A percentile compares a stretch with the other conserved stretches of the same genome.
These are phyloP conservation scores for Arthrobotrys iridis DNA, from an alignment of 2,329 filamentous ascomycete genomes.

Conservation along the genomic window DNA sequence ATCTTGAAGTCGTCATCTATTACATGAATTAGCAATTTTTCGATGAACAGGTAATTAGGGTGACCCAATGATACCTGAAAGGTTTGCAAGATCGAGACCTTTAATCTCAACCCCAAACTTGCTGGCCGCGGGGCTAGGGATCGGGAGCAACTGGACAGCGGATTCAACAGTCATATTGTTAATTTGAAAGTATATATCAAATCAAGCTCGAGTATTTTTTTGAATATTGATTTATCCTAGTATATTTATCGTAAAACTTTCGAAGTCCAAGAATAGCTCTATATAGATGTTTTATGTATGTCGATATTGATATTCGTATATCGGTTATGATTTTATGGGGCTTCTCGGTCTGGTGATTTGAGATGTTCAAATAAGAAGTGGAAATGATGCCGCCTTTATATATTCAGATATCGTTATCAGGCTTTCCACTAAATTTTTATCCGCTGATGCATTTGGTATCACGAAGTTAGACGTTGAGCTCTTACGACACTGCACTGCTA, in stretches of 20 bases:
- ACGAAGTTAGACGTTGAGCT: too few species aligned
- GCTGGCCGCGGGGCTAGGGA: constrained; percentile 37
- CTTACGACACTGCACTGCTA: too few species aligned
- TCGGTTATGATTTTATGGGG: background rate
- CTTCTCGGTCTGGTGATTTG: background rate
- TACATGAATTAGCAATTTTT: background rate
- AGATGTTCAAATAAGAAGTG: background rate
- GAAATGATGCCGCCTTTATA: constrained; percentile 21
- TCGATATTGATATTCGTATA: background rate
- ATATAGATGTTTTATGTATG: too few species aligned
- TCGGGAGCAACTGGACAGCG: constrained; percentile 42
- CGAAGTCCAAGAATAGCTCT: too few species aligned
- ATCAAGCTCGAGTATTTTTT: background rate
- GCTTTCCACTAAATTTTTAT: too few species aligned
- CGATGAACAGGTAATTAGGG: background rate
- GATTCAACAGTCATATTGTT: constrained; percentile 48
- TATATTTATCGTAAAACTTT: too few species aligned
- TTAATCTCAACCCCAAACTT: constrained; percentile 43
- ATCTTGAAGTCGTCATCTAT: constrained; percentile 71
- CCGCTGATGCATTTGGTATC: too few species aligned
- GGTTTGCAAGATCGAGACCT: constrained; percentile 50
- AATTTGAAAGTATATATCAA: background rate
- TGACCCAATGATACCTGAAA: constrained; percentile 32
- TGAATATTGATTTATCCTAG: too few species aligned
- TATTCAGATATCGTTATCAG: background rate